Conservation (phyloP, 2,329 filamentous ascomycete species). For the Penicillium sp. region DNA sequence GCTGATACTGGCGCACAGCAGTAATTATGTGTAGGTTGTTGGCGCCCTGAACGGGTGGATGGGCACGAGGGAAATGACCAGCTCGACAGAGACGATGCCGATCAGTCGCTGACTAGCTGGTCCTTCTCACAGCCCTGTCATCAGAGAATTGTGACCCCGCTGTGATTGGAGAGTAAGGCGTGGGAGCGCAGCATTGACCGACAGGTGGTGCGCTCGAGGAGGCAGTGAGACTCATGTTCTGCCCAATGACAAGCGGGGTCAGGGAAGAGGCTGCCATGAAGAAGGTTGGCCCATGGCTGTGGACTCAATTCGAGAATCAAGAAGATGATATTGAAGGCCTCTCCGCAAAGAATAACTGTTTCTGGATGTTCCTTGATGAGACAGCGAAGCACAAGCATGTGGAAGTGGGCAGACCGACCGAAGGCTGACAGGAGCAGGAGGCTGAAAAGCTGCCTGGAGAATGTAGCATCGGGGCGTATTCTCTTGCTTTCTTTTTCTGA, state of each 20-base stretch:
- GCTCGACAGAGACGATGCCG: not conserved
- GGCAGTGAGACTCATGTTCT: conserved; percentile 22
- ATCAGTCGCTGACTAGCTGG: conserved; percentile 4
- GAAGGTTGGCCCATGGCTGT: conserved; percentile 4
- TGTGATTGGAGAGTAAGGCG: conserved; percentile 10
- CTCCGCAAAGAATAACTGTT: not conserved
- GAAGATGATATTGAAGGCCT: not conserved
- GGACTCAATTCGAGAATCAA: not conserved
- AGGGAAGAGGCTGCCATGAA: conserved; percentile 1
- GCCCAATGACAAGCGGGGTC: conserved; percentile 14
- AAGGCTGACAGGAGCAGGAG: not conserved
- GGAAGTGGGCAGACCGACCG: not conserved
- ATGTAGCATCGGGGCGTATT: not conserved
- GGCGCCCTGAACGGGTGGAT: conserved; percentile 8
- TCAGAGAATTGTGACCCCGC: not conserved
- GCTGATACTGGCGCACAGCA: conserved; percentile 1
- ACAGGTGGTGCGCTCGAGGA: conserved; percentile 10
- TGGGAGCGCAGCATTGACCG: conserved; percentile 2
- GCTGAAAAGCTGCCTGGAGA: conserved; percentile 3
- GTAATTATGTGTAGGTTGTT: not conserved
- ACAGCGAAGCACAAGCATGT: not conserved
- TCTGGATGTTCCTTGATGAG: not conserved
- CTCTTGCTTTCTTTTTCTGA: not conserved
- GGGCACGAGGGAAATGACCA: conserved; percentile 6
- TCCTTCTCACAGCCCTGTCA: not conserved